phyloP scores from a whole-genome alignment of 2,329 filamentous ascomycete genomes.

The Aspergillus neoniger region DNA sequence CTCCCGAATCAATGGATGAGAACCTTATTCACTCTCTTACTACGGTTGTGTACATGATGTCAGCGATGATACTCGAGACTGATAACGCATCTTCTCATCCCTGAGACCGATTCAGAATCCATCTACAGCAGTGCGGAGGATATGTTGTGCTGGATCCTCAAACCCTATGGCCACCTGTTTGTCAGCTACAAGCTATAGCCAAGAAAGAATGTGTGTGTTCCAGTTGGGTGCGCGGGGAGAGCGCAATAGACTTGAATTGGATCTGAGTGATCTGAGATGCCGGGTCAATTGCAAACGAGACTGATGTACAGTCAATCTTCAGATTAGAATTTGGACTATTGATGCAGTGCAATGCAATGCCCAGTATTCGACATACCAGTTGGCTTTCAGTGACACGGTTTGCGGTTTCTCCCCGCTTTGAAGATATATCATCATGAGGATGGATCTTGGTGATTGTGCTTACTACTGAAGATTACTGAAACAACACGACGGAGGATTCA shows the following conservation, averaged over 20 bases:
- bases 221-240: background rate
- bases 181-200: background rate
- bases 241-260: background rate
- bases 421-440: background rate
- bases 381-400: background rate
- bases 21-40: background rate
- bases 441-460: background rate
- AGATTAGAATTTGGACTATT: conserved; percentile 13
- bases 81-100: background rate
- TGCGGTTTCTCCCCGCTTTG: background rate
- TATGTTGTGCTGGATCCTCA: background rate
- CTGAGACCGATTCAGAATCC: conserved; percentile 4
- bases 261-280: background rate
- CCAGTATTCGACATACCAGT: background rate
- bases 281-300: conserved; percentile 2
- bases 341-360: conserved; percentile 13
- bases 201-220: background rate
- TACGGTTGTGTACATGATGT: conserved; percentile 15
- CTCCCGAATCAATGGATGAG: background rate
- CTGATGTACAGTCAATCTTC: conserved; percentile 13
- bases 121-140: conserved; percentile 2
- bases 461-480: background rate
- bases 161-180: background rate
- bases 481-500: too few species aligned
- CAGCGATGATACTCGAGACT: conserved; percentile 13